These are phyloP conservation scores for Alternaria ventricosa DNA, from an alignment of 2,329 filamentous ascomycete genomes.

Conservation along the genomic window DNA sequence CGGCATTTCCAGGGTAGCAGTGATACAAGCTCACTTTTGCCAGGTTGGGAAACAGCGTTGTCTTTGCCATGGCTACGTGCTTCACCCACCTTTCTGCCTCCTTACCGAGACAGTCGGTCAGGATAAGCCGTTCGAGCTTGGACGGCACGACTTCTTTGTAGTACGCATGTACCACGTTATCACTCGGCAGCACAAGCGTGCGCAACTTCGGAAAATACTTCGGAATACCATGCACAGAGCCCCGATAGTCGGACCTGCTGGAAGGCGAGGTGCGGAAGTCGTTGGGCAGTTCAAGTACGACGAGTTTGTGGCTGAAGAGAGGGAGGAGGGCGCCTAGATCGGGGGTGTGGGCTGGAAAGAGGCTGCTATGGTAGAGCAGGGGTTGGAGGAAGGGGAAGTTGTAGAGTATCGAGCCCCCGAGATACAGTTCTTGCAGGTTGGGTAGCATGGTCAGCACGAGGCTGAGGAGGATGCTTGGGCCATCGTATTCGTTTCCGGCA, in stretches of 20 bases:
- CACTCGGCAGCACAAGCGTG: background rate
- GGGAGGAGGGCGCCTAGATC: background rate
- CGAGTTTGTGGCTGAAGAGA: background rate
- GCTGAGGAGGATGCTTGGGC: background rate
- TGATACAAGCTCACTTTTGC: background rate
- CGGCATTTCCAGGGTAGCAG: background rate
- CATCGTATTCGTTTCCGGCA: background rate
- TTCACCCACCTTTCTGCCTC: background rate
- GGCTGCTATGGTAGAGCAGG: background rate
- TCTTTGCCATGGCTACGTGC: background rate
- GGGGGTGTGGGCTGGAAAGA: background rate
- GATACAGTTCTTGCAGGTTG: background rate
- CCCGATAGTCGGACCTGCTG: background rate
- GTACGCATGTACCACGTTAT: background rate
- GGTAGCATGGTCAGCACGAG: background rate
- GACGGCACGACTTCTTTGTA: background rate
- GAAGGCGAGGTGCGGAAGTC: background rate
- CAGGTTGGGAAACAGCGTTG: background rate
- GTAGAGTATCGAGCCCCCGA: background rate
- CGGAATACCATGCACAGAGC: background rate
- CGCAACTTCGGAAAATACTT: background rate
- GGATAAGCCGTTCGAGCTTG: background rate
- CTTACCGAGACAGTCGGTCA: background rate
- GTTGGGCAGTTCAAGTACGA: background rate
- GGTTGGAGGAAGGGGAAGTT: background rate